These are phyloP conservation scores for Cercospora sojina DNA, from an alignment of 2,329 filamentous ascomycete genomes.

Conservation along the genomic window DNA sequence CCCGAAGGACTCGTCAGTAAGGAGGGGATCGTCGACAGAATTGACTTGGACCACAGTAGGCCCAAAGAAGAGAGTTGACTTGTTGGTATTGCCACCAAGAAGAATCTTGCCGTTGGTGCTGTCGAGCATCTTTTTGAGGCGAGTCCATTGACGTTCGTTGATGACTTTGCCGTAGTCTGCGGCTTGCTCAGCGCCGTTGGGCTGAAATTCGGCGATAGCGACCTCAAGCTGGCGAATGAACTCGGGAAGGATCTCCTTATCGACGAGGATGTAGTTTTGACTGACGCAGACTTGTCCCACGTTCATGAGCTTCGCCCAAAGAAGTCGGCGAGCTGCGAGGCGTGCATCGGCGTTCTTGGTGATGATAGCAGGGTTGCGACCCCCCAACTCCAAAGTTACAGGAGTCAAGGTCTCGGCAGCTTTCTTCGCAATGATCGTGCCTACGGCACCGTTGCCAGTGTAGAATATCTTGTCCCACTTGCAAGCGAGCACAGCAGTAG, in stretches of 20 bases:
- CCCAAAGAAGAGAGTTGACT: slow-evolving; percentile 78
- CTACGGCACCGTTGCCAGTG: slow-evolving; percentile 76
- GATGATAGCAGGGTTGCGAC: slow-evolving; percentile 86
- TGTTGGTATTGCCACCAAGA: slow-evolving; percentile 80
- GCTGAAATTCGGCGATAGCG: slow-evolving; percentile 75
- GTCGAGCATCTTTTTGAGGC: slow-evolving; percentile 91
- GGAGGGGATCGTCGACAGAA: slow-evolving; percentile 70
- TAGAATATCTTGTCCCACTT: slow-evolving; percentile 99
- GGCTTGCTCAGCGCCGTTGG: slow-evolving; percentile 74
- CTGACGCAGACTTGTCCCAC: slow-evolving; percentile 89
- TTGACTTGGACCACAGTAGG: slow-evolving; percentile 88
- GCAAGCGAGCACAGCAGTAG: slow-evolving; percentile 75
- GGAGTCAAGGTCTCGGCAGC: slow-evolving; percentile 66
- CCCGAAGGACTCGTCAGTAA: slow-evolving; percentile 85
- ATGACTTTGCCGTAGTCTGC: slow-evolving; percentile 77
- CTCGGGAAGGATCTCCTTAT: slow-evolving; percentile 61
- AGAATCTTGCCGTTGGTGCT: slow-evolving; percentile 78
- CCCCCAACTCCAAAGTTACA: slow-evolving; percentile 84
- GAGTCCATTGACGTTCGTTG: slow-evolving; percentile 74
- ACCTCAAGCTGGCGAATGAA: slow-evolving; percentile 73
- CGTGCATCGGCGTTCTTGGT: slow-evolving; percentile 77
- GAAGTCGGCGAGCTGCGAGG: slow-evolving; percentile 76
- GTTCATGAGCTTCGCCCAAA: slow-evolving; percentile 87
- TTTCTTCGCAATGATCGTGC: slow-evolving; percentile 56
- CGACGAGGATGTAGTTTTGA: slow-evolving; percentile 88